A percentile compares a stretch with the other conserved stretches of the same genome.
phyloP scores from a whole-genome alignment of 805 yeast genomes.

The Sugiyamaella chiloensis region DNA sequence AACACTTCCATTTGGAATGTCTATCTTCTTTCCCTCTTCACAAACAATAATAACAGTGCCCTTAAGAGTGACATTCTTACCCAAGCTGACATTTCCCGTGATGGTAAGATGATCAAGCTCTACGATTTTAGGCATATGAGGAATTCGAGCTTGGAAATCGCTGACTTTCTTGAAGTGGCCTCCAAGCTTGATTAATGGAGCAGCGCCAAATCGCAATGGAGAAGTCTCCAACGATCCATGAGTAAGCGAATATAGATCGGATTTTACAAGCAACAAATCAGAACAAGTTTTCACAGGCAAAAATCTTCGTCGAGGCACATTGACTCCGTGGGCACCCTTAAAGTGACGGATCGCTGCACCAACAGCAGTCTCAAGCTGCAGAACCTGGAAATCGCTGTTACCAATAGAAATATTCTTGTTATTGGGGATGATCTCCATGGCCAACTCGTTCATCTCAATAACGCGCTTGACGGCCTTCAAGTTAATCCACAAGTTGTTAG shows the following conservation, averaged over 20 bases:
- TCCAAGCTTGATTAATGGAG: constrained; percentile 94
- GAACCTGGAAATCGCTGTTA: constrained; percentile 71
- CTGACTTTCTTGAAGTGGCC: constrained; percentile 95
- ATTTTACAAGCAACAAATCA: constrained; percentile 88
- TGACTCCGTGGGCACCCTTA: constrained; percentile 93
- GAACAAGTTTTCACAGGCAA: constrained; percentile 98
- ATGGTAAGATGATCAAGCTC: constrained; percentile 97
- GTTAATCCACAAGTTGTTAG: constrained; percentile 97
- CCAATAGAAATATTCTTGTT: constrained; percentile 78
- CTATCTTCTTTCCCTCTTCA: constrained; percentile 94
- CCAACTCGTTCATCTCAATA: constrained; percentile 75
- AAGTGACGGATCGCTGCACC: constrained; percentile 99
- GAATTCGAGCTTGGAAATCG: constrained; percentile 82
- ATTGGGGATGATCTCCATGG: constrained; percentile 95
- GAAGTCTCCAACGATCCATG: constrained; percentile 89
- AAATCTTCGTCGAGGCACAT: constrained; percentile 96
- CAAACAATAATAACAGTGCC: constrained; percentile 98
- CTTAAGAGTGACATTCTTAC: constrained; percentile 84
- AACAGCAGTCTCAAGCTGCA: constrained; percentile 97
- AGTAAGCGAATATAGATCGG: constrained; percentile 85
- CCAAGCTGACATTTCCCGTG: constrained; percentile 92
- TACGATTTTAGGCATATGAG: constrained; percentile 93
- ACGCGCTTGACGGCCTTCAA: constrained; percentile 90
- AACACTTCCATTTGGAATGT: constrained; percentile 93
- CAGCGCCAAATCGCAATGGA: constrained; percentile 82